These are phyloP conservation scores for Hortiboletus rubellus DNA, from an alignment of 1,284 basidiomycete species.

Conservation along the genomic window DNA sequence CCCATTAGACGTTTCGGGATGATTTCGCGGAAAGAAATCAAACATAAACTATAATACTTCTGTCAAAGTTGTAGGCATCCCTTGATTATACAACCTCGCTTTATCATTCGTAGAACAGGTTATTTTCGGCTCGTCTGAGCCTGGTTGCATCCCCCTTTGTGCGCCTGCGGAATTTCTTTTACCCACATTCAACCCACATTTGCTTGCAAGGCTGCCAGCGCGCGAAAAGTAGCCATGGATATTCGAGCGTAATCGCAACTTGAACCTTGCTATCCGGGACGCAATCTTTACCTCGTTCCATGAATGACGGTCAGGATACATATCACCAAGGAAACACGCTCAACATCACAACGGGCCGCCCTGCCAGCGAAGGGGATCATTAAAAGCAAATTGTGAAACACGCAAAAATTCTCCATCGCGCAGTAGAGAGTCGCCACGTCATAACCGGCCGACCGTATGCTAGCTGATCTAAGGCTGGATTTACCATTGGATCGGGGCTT, in stretches of 20 bases:
- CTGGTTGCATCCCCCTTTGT: background rate
- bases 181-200: background rate
- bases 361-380: constrained; percentile 5
- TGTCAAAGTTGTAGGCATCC: background rate
- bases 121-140: background rate
- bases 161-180: background rate
- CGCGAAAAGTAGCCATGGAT: too few species aligned
- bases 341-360: background rate
- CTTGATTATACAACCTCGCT: background rate
- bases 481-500: constrained; percentile 9
- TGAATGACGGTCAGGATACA: background rate
- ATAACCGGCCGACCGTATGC: constrained; percentile 38
- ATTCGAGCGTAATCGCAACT: too few species aligned
- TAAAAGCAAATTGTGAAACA: background rate
- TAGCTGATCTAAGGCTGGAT: constrained; percentile 12
- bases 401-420: constrained; percentile 34
- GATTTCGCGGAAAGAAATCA: constrained; percentile 63
- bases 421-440: constrained; percentile 58
- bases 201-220: background rate
- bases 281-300: background rate
- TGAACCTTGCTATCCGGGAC: too few species aligned
- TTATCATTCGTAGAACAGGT: background rate
- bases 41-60: constrained; percentile 53
- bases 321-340: constrained; percentile 1
- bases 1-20: constrained; percentile 54